A percentile compares a stretch with the other conserved stretches of the same genome.
phyloP scores from a whole-genome alignment of 2,329 filamentous ascomycete species.

The Davidsoniella virescens region DNA sequence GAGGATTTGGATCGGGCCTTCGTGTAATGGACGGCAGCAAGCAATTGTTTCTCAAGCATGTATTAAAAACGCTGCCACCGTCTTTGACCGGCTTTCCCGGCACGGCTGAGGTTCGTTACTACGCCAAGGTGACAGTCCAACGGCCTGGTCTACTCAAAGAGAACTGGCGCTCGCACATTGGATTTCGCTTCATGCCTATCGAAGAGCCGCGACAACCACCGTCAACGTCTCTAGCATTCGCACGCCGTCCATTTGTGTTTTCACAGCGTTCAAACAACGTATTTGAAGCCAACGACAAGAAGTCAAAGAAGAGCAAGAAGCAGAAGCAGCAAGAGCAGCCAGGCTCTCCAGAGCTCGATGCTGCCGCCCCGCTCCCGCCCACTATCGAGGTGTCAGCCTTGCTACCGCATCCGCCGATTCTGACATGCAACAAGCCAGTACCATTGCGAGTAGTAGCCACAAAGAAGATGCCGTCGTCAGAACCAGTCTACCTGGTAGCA shows the following conservation, averaged over 20 bases:
- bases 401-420: constrained; percentile 69
- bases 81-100: constrained; percentile 75
- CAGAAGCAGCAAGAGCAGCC: not conserved
- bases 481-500: constrained; percentile 58
- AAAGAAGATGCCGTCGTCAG: constrained; percentile 52
- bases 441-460: constrained; percentile 67
- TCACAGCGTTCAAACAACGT: constrained; percentile 22
- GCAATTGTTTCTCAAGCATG: constrained; percentile 50
- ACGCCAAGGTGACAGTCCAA: constrained; percentile 85
- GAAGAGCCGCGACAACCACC: constrained; percentile 62
- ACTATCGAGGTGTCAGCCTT: constrained; percentile 63
- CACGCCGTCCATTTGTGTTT: constrained; percentile 51
- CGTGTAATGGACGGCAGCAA: constrained; percentile 47
- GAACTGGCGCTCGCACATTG: constrained; percentile 54
- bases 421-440: constrained; percentile 77
- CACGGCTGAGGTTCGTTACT: constrained; percentile 84
- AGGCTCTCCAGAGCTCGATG: not conserved
- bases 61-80: constrained; percentile 75
- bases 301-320: constrained; percentile 10
- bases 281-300: not conserved
- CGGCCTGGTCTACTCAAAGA: constrained; percentile 81
- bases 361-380: constrained; percentile 30
- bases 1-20: constrained; percentile 35
- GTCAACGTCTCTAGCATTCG: constrained; percentile 66
- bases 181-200: constrained; percentile 81